Percentiles rank a stretch among this genome's conserved stretches.
Evolutionary conservation across 352 stramenopile genomes (phyloP).

Genomic region (Phytophthora constricta): DNA sequence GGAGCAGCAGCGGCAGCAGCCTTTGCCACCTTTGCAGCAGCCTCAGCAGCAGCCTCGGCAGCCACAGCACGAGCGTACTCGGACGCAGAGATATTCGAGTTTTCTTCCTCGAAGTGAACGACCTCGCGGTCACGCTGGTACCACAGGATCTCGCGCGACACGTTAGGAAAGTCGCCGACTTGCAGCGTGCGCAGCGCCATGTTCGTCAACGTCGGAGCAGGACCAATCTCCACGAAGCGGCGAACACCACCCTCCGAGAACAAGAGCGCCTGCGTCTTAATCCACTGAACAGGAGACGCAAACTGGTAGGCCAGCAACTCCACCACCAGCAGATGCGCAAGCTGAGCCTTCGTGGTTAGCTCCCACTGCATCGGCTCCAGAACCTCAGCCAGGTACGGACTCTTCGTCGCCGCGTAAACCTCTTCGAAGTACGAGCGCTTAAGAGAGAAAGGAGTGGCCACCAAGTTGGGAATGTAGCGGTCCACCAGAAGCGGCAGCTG

Average conservation of each 20-base stretch:
- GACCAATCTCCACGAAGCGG: conserved; percentile 87
- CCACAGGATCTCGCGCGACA: conserved; percentile 76
- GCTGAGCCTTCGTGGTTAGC: conserved; percentile 66
- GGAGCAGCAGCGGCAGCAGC: conserved; percentile 44
- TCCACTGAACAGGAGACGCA: conserved; percentile 90
- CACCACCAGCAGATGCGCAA: conserved; percentile 79
- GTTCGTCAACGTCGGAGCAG: conserved; percentile 81
- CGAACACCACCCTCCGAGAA: conserved; percentile 67
- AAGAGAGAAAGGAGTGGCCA: conserved; percentile 81
- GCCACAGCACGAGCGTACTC: conserved; percentile 61
- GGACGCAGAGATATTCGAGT: conserved; percentile 63
- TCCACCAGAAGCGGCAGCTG: conserved; percentile 75
- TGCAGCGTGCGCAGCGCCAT: conserved; percentile 85
- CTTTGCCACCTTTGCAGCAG: conserved; percentile 42
- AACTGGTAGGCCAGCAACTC: conserved; percentile 92
- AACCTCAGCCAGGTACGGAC: conserved; percentile 68
- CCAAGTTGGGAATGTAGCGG: conserved; percentile 89
- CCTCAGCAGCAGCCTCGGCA: conserved; percentile 39
- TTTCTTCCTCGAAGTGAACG: conserved; percentile 83
- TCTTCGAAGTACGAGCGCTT: conserved; percentile 79
- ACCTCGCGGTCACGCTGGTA: conserved; percentile 84
- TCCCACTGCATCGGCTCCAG: conserved; percentile 78
- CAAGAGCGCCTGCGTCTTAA: conserved; percentile 84
- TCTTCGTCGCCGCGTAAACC: conserved; percentile 77
- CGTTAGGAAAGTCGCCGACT: conserved; percentile 63